Base-by-base conservation (phyloP, 106 monocot genomes). In the Iris macrosiphon region DNA sequence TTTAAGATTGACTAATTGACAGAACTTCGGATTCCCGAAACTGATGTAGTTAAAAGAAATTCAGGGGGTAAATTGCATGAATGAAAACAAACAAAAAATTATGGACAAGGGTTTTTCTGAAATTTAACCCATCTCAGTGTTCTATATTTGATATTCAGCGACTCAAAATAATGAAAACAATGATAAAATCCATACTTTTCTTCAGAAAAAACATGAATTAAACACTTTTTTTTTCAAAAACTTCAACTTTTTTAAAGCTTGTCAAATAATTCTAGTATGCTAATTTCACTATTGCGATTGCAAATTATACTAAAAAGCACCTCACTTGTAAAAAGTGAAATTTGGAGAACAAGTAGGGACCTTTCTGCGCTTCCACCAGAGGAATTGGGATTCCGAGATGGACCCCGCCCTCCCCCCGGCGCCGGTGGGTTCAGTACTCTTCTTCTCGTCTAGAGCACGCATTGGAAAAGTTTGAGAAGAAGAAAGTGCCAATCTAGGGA, bases 331-430 rank as follows among this genome's bases (percentile, higher is more conserved):
- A 39, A 2, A 9, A 41, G 14, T 29, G 7, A 13, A 43, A 65
- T 9, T n/a, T 12, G 7, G 21, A 7, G 51, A 40, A 22, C 12
- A n/a, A 32, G 40, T 6, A 46, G 44, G 33, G 6, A 81, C 81
- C 81, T 82, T 82, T 60, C 23, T 63, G 25, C 65, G 63, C 40
- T 77, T 82, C 76, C 82, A 82, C 44, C 64, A 52, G 16, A 72
- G 72, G 56, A 82, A 77, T 28, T 82, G 72, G 19, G 72, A 49
- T 31, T 53, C 59, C 31, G 82, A 59, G 24, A 82, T 73, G 9
- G 68, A 64, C 40, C 33, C 52, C 19, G 38, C 35, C 51, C 45
- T 53, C 34, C 31, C 35, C 50, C 4, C 45, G 6, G 13, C 26
- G 6, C 26, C 34, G 9, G 21, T 49, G 14, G 29, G 66, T 22